phyloP scores from a whole-genome alignment of 2,329 filamentous ascomycete genomes.

The Hymenoscyphus fructigenus region DNA sequence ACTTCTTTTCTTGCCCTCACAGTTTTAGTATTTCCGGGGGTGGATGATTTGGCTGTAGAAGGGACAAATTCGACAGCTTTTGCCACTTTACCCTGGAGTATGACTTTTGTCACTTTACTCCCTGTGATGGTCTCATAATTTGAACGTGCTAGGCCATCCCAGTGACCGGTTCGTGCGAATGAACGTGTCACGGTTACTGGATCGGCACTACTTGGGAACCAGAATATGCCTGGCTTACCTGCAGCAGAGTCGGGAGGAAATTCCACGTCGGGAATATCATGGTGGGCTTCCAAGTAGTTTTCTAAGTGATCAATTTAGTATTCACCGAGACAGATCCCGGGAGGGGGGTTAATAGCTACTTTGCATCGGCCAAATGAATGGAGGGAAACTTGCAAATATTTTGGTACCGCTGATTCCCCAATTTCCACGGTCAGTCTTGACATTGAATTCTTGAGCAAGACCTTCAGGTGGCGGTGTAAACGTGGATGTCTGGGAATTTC shows the following conservation, averaged over 20 bases:
- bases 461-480: constrained; percentile 5
- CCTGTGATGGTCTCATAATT: constrained; percentile 10
- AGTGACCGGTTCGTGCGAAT: constrained; percentile 4
- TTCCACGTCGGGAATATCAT: neutral
- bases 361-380: constrained; percentile 5
- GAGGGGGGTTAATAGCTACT: neutral
- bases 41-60: neutral
- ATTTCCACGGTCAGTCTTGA: constrained; percentile 1
- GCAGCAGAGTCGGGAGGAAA: constrained; percentile 8
- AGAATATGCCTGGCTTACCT: constrained; percentile 3
- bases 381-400: constrained; percentile 7
- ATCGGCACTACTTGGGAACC: constrained; percentile 1
- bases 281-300: neutral
- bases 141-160: constrained; percentile 1
- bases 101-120: neutral
- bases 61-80: constrained; percentile 2
- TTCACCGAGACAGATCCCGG: neutral
- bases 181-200: constrained; percentile 8
- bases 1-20: constrained; percentile 32
- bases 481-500: neutral
- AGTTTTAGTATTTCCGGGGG: neutral
- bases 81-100: neutral
- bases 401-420: constrained; percentile 5
- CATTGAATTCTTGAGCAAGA: neutral
- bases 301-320: neutral